Base-by-base conservation (phyloP, 495 filamentous ascomycete species). In the Podospora conica region DNA sequence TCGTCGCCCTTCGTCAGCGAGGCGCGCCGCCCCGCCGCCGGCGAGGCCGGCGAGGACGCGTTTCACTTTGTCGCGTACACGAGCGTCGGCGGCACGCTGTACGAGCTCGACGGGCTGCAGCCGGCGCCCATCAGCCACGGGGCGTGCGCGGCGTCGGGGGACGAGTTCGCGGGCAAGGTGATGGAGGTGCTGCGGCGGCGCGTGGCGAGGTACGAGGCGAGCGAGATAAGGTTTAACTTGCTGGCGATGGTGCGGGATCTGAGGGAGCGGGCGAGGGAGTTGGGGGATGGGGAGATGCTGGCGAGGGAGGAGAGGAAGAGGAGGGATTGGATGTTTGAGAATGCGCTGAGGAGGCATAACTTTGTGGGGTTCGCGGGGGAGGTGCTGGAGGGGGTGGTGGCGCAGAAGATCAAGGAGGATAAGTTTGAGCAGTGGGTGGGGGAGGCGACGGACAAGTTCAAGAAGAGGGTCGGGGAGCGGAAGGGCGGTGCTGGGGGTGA, bases 11-110 rank as follows among this genome's bases (percentile, higher is more conserved):
- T 98, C 74, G 87, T 91, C 12, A 93, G 97, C 74, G 94, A 97
- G 80, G 91, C 89, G 65, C 83, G 85, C 63, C 86, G 88, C 1
- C 77, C 81, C 11, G 82, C 85, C 61, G 84, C 83, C 53, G 80
- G 76, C 25, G 74, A 18, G 1, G 18, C 40, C 1, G 40, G 82
- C 3, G 90, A 91, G 71, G 95, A 99, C 71, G 91, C 94, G 20
- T 99, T 95, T 77, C 96, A 99, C 77, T 99, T 99, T 79, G 91
- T 98, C 72, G 95, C 94, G 21, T 99, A 99, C 76, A 94, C 91
- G 56, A 82, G 89, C 29, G 82, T 96, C 53, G 83, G 90, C 75
- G 87, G 87, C 61, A 84, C 77, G 2, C 82, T 99, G 61, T 99
- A 97, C 81, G 95, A 99, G 78, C 83, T 99, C 59, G 95, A 99